These are phyloP conservation scores for Didymella glomerata DNA, from an alignment of 2,329 filamentous ascomycete genomes.

Conservation along the genomic window DNA sequence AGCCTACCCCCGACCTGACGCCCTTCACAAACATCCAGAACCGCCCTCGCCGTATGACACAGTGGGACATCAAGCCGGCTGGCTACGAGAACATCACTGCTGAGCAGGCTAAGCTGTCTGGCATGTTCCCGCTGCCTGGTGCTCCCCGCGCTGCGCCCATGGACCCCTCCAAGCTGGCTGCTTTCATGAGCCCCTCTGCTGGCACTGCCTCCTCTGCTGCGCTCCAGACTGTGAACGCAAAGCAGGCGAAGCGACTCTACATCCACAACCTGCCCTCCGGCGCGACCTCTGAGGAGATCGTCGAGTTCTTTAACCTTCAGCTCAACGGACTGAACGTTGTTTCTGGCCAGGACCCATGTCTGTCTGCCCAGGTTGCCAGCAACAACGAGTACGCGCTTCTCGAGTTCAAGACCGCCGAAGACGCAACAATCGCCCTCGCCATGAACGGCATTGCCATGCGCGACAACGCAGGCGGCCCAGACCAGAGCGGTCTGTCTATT, in stretches of 20 bases:
- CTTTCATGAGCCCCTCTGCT: slow-evolving; percentile 91
- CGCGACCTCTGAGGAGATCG: slow-evolving; percentile 77
- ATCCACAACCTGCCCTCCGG: slow-evolving; percentile 80
- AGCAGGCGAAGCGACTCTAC: slow-evolving; percentile 92
- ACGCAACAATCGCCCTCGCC: slow-evolving; percentile 90
- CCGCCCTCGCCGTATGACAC: slow-evolving; percentile 90
- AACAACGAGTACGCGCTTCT: slow-evolving; percentile 83
- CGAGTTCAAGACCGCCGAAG: slow-evolving; percentile 87
- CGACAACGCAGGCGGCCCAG: slow-evolving; percentile 61
- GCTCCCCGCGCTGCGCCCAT: slow-evolving; percentile 94
- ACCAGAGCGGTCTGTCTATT: slow-evolving; percentile 71
- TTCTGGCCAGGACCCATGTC: slow-evolving; percentile 82
- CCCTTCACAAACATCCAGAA: slow-evolving; percentile 82
- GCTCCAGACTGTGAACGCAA: slow-evolving; percentile 89
- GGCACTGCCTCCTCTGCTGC: slow-evolving; percentile 75
- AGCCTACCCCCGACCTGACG: slow-evolving; percentile 94
- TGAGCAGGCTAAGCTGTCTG: slow-evolving; percentile 96
- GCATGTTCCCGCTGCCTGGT: slow-evolving; percentile 98
- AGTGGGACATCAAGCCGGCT: slow-evolving; percentile 99
- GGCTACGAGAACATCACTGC: slow-evolving; percentile 98
- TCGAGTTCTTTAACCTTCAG: slow-evolving; percentile 93
- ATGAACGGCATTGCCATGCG: slow-evolving; percentile 91
- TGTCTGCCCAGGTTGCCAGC: slow-evolving; percentile 80
- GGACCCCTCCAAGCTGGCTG: slow-evolving; percentile 91
- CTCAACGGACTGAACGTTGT: slow-evolving; percentile 96